phyloP scores from a whole-genome alignment of 371 early-diverging fungal genomes.

The Smittium mucronatum region DNA sequence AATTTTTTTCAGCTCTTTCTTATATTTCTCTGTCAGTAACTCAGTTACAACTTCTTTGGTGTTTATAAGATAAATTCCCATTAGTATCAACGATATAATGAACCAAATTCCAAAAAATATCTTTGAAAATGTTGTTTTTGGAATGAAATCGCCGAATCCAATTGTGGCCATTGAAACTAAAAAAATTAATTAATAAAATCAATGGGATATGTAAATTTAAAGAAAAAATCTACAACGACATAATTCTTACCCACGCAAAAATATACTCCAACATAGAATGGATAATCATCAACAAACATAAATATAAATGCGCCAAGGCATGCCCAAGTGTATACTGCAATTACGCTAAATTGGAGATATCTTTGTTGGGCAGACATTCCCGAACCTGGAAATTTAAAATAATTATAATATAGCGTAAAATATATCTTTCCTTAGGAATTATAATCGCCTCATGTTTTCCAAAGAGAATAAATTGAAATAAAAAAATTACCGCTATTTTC shows the following conservation, averaged over 20 bases:
- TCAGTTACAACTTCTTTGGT: background rate
- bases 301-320: background rate
- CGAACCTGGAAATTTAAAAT: background rate
- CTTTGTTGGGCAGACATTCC: background rate
- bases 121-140: background rate
- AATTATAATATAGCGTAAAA: background rate
- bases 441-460: background rate
- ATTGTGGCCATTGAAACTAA: conserved; percentile 7
- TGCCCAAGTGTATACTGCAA: background rate
- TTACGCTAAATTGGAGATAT: background rate
- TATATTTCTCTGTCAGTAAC: background rate
- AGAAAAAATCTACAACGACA: background rate
- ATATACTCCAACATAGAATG: background rate
- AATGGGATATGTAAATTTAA: too few relatives aligned
- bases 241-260: conserved; percentile 3
- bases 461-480: too few relatives aligned
- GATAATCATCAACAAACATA: background rate
- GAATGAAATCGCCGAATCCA: conserved; percentile 3
- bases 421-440: background rate
- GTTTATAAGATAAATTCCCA: conserved; percentile 6
- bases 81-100: background rate
- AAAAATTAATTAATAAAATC: too few relatives aligned
- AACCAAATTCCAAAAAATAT: background rate
- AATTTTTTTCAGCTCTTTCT: background rate
- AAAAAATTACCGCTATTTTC: background rate